Evolutionary conservation across 441 rosid species (phyloP), one percentile per base, ranked within the genome.

Genomic region (Gossypium davidsonii): DNA sequence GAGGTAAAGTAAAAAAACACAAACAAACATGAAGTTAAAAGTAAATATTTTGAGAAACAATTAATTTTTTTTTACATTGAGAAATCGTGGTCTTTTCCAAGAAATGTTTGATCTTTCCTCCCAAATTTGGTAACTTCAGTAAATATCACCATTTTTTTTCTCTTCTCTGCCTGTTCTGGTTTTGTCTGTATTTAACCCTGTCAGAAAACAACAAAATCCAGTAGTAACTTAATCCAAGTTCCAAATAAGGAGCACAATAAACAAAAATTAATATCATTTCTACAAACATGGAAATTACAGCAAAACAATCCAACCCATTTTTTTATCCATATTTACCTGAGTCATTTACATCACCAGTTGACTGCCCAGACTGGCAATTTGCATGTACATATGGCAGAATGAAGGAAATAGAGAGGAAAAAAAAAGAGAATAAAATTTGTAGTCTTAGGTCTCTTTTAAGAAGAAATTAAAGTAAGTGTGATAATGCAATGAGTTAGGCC

Each of bases 31-130:
- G 25, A 57, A 23, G 49, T 31, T 31, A 8, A 71, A 25, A 63
- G 21, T 42, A 69, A 14, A 61, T 67, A 75, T 18, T 58, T 69
- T 69, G 26, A 44, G 68, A 65, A 61, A 48, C 12, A 14, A 14
- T 31, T 34, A 42, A 44, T 17, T 25, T 44, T 17, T 56, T 73
- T 37, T 34, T 34, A 81, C 88, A 61, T 46, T 31, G 77, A 62
- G 75, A 57, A 46, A 46, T 46, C 51, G n/a, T 46, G 17, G 66
- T 81, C 75, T 7, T 73, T 77, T 74, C 77, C 79, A 63, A 48
- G 78, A 77, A 85, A 84, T 85, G 88, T 78, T 79, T 57, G 71
- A 59, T 34, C 39, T 34, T 34, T 34, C 39, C 39, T 34, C 8
- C 39, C 39, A 34, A 34, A 34, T 34, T 34, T 34, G 39, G 39